Percentiles rank a stretch among this genome's conserved stretches.
Conservation (phyloP, 2,329 filamentous ascomycete species). For the Paraconiothyrium sp. region DNA sequence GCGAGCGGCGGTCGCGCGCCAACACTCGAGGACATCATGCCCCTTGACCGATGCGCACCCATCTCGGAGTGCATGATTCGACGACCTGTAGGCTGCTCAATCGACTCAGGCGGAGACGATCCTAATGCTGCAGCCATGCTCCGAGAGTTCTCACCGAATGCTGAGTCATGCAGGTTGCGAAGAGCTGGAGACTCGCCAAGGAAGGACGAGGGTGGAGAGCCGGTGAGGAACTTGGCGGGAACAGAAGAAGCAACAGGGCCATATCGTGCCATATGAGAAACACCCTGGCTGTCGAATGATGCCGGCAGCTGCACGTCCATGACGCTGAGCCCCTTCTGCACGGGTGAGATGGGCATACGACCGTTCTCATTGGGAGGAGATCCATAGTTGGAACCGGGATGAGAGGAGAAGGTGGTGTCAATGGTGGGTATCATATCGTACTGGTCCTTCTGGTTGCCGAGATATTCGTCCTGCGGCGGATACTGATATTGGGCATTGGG, state of each 20-base stretch:
- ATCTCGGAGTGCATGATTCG: conserved; percentile 70
- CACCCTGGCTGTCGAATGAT: conserved; percentile 95
- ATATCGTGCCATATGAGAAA: conserved; percentile 89
- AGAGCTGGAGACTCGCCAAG: conserved; percentile 69
- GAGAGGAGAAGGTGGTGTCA: conserved; percentile 67
- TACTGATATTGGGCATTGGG: conserved; percentile 53
- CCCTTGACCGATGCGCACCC: conserved; percentile 64
- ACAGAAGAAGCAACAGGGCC: conserved; percentile 93
- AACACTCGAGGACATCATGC: conserved; percentile 69
- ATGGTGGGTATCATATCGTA: conserved; percentile 65
- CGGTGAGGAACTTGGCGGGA: conserved; percentile 90
- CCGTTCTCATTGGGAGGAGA: conserved; percentile 76
- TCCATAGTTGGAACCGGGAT: conserved; percentile 74
- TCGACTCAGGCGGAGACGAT: conserved; percentile 69
- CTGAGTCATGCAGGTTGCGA: conserved; percentile 71
- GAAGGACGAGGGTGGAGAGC: conserved; percentile 75
- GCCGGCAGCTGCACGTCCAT: conserved; percentile 91
- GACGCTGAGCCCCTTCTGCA: conserved; percentile 79
- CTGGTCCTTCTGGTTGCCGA: conserved; percentile 42
- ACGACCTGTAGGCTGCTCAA: conserved; percentile 70
- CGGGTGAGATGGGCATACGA: conserved; percentile 82
- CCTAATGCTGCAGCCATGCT: conserved; percentile 52
- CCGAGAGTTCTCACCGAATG: conserved; percentile 75
- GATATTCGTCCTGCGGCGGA: conserved; percentile 54
- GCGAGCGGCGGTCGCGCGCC: conserved; percentile 56